These are phyloP conservation scores for Leccinum insolens DNA, from an alignment of 1,284 basidiomycete species.

Conservation along the genomic window DNA sequence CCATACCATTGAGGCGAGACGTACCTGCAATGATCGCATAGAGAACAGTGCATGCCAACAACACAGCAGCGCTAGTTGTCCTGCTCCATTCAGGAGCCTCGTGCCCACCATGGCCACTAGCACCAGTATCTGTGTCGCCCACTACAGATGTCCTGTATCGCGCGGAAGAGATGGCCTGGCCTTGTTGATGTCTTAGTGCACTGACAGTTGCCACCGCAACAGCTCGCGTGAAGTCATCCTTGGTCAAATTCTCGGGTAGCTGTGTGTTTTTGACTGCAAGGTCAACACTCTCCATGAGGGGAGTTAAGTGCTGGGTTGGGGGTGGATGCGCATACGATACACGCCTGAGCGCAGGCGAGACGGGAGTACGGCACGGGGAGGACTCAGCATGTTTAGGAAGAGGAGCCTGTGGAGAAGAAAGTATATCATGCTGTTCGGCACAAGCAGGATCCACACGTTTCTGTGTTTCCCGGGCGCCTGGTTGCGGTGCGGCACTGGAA, in stretches of 20 bases:
- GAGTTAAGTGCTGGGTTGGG: constrained; percentile 51
- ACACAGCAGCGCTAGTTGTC: constrained; percentile 81
- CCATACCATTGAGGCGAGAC: constrained; percentile 28
- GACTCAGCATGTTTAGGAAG: constrained; percentile 28
- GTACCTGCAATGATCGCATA: constrained; percentile 96
- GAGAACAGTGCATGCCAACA: constrained; percentile 87
- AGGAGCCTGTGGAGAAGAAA: constrained; percentile 46
- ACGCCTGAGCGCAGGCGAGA: constrained; percentile 43
- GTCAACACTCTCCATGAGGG: constrained; percentile 79
- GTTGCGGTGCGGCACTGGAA: constrained; percentile 31
- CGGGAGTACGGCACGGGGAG: constrained; percentile 20
- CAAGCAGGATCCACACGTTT: constrained; percentile 48
- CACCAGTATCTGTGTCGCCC: constrained; percentile 44
- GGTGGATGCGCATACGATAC: constrained; percentile 60
- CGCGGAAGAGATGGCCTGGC: constrained; percentile 50
- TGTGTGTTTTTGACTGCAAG: constrained; percentile 69
- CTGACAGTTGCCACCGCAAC: constrained; percentile 90
- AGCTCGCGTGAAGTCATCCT: constrained; percentile 88
- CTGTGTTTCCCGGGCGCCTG: constrained; percentile 31
- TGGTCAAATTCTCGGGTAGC: constrained; percentile 68
- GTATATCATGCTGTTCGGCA: constrained; percentile 30
- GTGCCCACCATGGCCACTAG: constrained; percentile 78
- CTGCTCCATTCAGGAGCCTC: constrained; percentile 97
- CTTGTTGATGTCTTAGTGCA: constrained; percentile 78
- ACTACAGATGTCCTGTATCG: constrained; percentile 38